phyloP scores from a whole-genome alignment of 2,329 filamentous ascomycete genomes.

The Pseudocercospora eumusae region DNA sequence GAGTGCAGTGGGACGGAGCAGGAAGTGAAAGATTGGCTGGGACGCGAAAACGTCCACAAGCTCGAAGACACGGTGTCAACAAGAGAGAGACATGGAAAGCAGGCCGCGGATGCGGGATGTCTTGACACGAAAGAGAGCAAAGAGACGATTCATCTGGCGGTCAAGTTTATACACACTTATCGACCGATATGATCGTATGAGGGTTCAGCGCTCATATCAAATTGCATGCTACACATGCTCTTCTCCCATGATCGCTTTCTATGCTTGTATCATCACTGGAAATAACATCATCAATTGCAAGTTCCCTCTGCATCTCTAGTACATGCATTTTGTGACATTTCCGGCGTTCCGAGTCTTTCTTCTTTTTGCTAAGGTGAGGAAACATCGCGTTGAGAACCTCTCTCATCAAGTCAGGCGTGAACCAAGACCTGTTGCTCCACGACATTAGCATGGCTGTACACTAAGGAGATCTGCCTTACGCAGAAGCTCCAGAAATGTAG shows the following conservation, averaged over 20 bases:
- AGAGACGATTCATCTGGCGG: background rate
- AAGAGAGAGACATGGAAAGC: background rate
- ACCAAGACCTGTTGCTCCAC: background rate
- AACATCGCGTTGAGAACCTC: background rate
- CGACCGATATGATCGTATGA: slow-evolving; percentile 3
- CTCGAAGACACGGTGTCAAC: background rate
- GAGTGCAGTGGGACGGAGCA: background rate
- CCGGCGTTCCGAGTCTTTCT: background rate
- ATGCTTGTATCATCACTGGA: slow-evolving; percentile 6
- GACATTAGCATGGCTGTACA: slow-evolving; percentile 16
- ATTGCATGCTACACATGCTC: background rate
- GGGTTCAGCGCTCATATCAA: slow-evolving; percentile 2
- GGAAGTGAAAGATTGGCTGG: background rate
- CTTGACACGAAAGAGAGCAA: background rate
- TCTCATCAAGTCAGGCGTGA: background rate
- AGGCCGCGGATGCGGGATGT: background rate
- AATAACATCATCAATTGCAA: background rate
- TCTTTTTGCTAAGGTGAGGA: background rate
- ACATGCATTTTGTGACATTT: background rate
- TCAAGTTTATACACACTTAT: slow-evolving; percentile 11
- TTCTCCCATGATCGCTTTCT: slow-evolving; percentile 1
- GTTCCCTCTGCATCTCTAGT: background rate
- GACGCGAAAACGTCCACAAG: background rate
- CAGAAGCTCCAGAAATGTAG: slow-evolving; percentile 93
- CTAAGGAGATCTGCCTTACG: slow-evolving; percentile 36